Evolutionary conservation across 2,329 filamentous ascomycete genomes (phyloP), one percentile per base, ranked within the genome.

Genomic region (Stagonosporopsis cucurbitacearum): DNA sequence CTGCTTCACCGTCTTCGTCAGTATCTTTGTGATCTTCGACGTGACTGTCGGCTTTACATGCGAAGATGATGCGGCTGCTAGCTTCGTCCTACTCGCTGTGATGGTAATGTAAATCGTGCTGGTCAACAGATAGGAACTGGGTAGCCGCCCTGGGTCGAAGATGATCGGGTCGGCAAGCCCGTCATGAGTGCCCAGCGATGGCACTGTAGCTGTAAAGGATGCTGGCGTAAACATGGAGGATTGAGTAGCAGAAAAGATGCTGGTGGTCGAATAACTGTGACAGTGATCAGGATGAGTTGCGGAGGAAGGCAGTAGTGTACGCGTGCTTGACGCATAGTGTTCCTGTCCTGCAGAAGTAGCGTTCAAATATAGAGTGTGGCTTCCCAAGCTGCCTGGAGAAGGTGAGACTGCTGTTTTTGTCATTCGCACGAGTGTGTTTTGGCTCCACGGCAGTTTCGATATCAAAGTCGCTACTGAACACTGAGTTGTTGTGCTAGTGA

Each of bases 31-130:
- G 6, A 30, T 8, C 20, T 28, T 26, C 26, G 41, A 50, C 9
- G 23, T 42, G 5, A 46, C 25, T 2, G 41, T 37, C 11, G 30
- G 26, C 6, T 50, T 19, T 6, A n/a, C 19, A 3, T 12, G 20
- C 4, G 37, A 11, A n/a, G 20, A 37, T 3, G 12, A 22, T 19
- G 28, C 41, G 9, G 36, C 13, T 8, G 15, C 25, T 2, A 19
- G 3, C 15, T 28, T 20, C 4, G 53, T 36, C 7, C 8, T 8
- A 7, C 36, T 56, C 6, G 47, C 37, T 15, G 53, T 56, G 1
- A 56, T 5, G 3, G 47, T 56, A n/a, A 56, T 48, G 22, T 39
- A 43, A 6, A 56, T 33, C 0, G 53, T 56, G 6, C 36, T 47
- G 3, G 53, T 47, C 25, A 33, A 37, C 12, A 15, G 23, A n/a